Evolutionary conservation across 306 rosid species (phyloP).

Genomic region (Trichosanthes truncata): DNA sequence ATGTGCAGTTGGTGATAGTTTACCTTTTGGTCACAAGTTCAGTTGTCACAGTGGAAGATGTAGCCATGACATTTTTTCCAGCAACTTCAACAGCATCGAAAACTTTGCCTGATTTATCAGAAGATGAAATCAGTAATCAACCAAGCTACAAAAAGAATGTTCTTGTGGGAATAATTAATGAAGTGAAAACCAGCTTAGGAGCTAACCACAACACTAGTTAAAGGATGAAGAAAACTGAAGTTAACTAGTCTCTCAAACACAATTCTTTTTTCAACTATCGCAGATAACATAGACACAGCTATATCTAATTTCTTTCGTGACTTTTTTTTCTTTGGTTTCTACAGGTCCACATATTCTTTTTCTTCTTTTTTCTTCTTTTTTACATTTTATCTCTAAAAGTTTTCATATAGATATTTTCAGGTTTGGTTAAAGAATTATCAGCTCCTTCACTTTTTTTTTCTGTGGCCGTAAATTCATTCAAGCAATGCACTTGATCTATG

Average conservation of each 20-base stretch:
- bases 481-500: neutral
- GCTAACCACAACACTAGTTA: neutral
- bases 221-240: neutral
- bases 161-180: neutral
- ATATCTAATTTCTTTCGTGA: neutral
- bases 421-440: neutral
- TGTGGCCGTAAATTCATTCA: neutral
- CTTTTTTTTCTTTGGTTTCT: neutral
- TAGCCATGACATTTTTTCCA: conserved; percentile 86
- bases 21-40: conserved; percentile 80
- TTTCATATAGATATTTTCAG: neutral
- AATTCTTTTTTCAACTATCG: neutral
- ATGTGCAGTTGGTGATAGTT: conserved; percentile 14
- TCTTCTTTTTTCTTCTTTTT: neutral
- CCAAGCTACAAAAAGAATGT: conserved; percentile 5
- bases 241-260: neutral
- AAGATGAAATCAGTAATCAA: conserved; percentile 8
- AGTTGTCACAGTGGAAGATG: conserved; percentile 77
- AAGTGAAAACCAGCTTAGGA: neutral
- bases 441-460: neutral
- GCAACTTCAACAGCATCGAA: conserved; percentile 91
- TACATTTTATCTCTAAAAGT: neutral
- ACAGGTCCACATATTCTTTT: neutral
- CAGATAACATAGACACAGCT: neutral
- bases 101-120: conserved; percentile 54